Conservation (phyloP, 2,329 filamentous ascomycete species). For the Trichoderma harzianum region DNA sequence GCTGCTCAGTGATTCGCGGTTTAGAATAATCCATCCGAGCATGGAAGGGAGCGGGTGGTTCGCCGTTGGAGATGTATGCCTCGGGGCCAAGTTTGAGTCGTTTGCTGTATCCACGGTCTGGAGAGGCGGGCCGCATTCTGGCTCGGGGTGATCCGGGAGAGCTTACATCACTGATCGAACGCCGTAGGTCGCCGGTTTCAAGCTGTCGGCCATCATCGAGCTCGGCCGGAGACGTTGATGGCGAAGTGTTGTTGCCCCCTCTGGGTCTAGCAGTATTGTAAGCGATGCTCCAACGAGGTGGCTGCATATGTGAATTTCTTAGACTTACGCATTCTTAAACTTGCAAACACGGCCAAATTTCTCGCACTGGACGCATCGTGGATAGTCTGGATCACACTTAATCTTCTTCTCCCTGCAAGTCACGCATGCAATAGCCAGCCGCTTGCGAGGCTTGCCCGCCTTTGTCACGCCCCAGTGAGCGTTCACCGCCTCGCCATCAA, state of each 20-base stretch:
- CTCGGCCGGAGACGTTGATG: slow-evolving; percentile 50
- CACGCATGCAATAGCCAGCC: slow-evolving; percentile 86
- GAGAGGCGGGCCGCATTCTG: slow-evolving; percentile 32
- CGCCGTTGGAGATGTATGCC: slow-evolving; percentile 38
- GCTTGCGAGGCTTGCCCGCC: slow-evolving; percentile 87
- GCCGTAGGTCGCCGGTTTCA: slow-evolving; percentile 36
- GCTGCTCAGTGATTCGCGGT: slow-evolving; percentile 37
- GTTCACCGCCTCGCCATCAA: slow-evolving; percentile 84
- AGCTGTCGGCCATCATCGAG: slow-evolving; percentile 43
- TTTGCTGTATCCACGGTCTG: slow-evolving; percentile 43
- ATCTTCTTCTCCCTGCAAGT: slow-evolving; percentile 97
- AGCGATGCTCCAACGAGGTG: background rate
- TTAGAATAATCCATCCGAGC: slow-evolving; percentile 38
- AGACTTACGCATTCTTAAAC: slow-evolving; percentile 78
- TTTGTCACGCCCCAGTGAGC: slow-evolving; percentile 93
- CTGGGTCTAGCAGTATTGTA: slow-evolving; percentile 43
- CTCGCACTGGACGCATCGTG: slow-evolving; percentile 86
- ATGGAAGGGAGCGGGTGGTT: slow-evolving; percentile 30
- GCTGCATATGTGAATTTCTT: background rate
- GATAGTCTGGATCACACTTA: slow-evolving; percentile 86
- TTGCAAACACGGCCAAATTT: slow-evolving; percentile 85
- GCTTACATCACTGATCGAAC: slow-evolving; percentile 43
- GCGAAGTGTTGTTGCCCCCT: slow-evolving; percentile 56
- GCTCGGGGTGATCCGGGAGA: slow-evolving; percentile 48
- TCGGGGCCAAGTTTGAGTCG: slow-evolving; percentile 48